Conservation (phyloP, 345 rosid genomes). For the Dipteronia dyeriana region DNA sequence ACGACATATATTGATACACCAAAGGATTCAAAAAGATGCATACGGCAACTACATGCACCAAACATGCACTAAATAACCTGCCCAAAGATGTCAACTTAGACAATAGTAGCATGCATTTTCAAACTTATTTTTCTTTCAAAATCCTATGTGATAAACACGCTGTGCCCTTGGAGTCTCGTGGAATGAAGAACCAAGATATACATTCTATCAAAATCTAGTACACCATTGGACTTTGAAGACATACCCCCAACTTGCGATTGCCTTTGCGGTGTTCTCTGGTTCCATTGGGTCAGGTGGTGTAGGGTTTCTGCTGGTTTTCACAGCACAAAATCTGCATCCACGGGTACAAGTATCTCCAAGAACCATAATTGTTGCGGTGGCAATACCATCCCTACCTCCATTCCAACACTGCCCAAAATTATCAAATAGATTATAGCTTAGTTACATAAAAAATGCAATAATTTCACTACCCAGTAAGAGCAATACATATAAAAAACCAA, state of each 20-base stretch:
- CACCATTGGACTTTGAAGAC: background rate
- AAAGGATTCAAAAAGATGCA: background rate
- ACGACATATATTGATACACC: background rate
- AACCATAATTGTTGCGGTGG: slow-evolving; percentile 95
- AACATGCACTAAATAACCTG: too few relatives aligned
- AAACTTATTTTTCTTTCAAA: background rate
- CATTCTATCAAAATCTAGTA: background rate
- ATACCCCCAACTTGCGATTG: slow-evolving; percentile 95
- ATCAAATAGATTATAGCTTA: background rate
- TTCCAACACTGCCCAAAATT: slow-evolving; percentile 77
- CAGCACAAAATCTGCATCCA: slow-evolving; percentile 99
- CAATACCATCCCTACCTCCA: slow-evolving; percentile 97
- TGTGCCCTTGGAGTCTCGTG: background rate
- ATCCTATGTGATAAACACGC: background rate
- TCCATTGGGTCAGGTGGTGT: slow-evolving; percentile 94
- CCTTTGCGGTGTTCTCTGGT: slow-evolving; percentile 88
- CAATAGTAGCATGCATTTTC: background rate
- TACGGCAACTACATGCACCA: background rate
- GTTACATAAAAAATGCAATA: background rate
- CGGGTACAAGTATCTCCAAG: slow-evolving; percentile 99
- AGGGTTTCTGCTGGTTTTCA: slow-evolving; percentile 93
- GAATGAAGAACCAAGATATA: background rate
- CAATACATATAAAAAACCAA: background rate
- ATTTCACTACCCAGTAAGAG: background rate
- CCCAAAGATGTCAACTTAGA: background rate